Base-by-base conservation (phyloP, 2,329 filamentous ascomycete species). In the Ophiostoma triangulosporum region DNA sequence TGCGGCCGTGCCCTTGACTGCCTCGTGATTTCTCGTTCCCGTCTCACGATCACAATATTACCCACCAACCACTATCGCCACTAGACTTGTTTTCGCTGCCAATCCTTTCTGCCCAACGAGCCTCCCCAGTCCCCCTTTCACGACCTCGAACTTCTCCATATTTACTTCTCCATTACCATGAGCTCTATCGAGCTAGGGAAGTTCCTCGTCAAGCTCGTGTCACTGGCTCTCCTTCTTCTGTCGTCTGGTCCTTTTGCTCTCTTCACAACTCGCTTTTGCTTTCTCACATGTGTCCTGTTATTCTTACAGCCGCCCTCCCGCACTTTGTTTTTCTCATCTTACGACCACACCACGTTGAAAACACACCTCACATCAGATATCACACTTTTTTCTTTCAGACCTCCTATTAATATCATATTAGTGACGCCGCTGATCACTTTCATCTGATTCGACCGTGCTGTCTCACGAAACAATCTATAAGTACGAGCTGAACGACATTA, bases 61-160 rank as follows among this genome's bases (percentile, higher is more conserved):
- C 26, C 43, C 40, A 45, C 40, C 24, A 45, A 45, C 40, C 24
- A 45, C 3, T 45, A 27, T 45, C 22, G 40, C 40, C 40, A 45
- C 40, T 45, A 45, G 40, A 45, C 40, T 45, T 45, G 43, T 31
- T 17, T 31, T 27, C 24, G 14, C 26, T 20, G 40, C 24, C 40
- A 45, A 45, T 45, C 40, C 36, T 17, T 27, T 29, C 22, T 46
- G 43, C 43, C 43, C 43, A 46, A 46, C 43, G 43, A 29, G 24
- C 36, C 43, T 27, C 43, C n/a, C n/a, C n/a, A n/a, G n/a, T n/a
- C n/a, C 43, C 40, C 43, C 43, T 46, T 46, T 46, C 43, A 46
- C 14, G 2, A 29, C 43, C 26, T n/a, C 26, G 7, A 33, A 46
- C 26, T 46, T 45, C 43, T 9, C 43, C 43, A 46, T 46, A 46